Base-by-base conservation (phyloP, 169 alveolate species). In the Eimeria sp. region DNA sequence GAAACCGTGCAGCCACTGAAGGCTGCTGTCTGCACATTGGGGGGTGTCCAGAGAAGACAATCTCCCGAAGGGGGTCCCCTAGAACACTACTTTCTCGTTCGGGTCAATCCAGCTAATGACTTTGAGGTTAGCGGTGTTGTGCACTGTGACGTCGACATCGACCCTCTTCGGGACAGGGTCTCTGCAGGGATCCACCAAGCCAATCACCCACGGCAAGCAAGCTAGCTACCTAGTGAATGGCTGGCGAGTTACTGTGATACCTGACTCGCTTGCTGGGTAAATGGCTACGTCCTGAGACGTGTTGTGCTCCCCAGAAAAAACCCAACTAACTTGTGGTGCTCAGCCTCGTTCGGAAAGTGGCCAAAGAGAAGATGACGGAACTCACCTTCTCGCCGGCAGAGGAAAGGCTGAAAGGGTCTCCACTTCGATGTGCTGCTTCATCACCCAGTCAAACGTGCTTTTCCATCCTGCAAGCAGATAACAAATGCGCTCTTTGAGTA, bases 41-140 rank as follows among this genome's bases (percentile, higher is more conserved):
- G 40, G 40, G 40, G 40, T 34, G 2, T 34, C 40, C 40, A 34
- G 40, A 34, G 40, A 34, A 34, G 40, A 34, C 40, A 34, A 34
- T 34, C 40, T 34, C 40, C 40, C 40, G 40, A 34, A 34, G 0
- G 40, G 40, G 40, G 40, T 34, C 40, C 40, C 40, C 40, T 34
- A 97, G 95, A 98, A 97, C 22, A 97, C 97, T 0, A 98, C 98
- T 86, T 97, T 97, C 88, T 98, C 99, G 72, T 97, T 97, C 2
- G 99, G 99, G 90, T 98, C 99, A 13, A 98, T 98, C 99, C 99
- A 98, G 95, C 98, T 97, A 94, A 98, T 98, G n/a, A 98, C 97
- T 80, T 98, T 98, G 6, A 96, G 97, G 67, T 97, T 95, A 14
- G 97, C 96, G 67, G 97, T 96, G 76, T 98, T 96, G 49, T 76